These are phyloP conservation scores for Cladophialophora exuberans DNA, from an alignment of 2,329 filamentous ascomycete species.

Conservation along the genomic window DNA sequence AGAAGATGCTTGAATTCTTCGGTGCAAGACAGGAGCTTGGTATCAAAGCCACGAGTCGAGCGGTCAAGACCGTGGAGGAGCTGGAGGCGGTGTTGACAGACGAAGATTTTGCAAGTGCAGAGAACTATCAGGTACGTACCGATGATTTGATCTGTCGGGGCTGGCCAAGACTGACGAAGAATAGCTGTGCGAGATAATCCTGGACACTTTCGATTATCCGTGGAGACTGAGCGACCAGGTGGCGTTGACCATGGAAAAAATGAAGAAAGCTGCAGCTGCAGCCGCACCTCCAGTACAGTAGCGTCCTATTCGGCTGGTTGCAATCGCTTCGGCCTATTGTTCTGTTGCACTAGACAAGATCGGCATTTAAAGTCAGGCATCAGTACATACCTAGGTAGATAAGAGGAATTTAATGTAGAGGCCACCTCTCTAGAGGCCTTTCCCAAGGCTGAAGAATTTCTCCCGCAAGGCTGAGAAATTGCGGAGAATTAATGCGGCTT, in stretches of 20 bases:
- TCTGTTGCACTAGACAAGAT: too few relatives aligned
- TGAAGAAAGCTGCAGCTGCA: slow-evolving; percentile 1
- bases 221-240: slow-evolving; percentile 27
- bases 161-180: slow-evolving; percentile 4
- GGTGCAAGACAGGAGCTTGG: slow-evolving; percentile 38
- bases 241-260: slow-evolving; percentile 8
- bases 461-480: neutral
- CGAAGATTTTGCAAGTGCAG: slow-evolving; percentile 22
- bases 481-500: neutral
- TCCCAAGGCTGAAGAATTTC: slow-evolving; percentile 9
- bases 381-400: neutral
- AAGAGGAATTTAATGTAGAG: neutral
- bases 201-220: slow-evolving; percentile 28
- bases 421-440: neutral
- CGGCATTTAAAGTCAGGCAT: too few relatives aligned
- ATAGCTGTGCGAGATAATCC: slow-evolving; percentile 28
- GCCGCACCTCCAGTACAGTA: neutral
- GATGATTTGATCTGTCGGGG: neutral
- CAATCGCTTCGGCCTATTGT: too few relatives aligned
- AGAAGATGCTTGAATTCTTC: slow-evolving; percentile 35
- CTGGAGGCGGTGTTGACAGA: slow-evolving; percentile 25
- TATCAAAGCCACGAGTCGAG: slow-evolving; percentile 37
- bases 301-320: too few relatives aligned
- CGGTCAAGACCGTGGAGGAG: slow-evolving; percentile 25
- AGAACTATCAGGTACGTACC: slow-evolving; percentile 22